These are phyloP conservation scores for Beauveria bassiana DNA, from an alignment of 2,329 filamentous ascomycete genomes.

Conservation along the genomic window DNA sequence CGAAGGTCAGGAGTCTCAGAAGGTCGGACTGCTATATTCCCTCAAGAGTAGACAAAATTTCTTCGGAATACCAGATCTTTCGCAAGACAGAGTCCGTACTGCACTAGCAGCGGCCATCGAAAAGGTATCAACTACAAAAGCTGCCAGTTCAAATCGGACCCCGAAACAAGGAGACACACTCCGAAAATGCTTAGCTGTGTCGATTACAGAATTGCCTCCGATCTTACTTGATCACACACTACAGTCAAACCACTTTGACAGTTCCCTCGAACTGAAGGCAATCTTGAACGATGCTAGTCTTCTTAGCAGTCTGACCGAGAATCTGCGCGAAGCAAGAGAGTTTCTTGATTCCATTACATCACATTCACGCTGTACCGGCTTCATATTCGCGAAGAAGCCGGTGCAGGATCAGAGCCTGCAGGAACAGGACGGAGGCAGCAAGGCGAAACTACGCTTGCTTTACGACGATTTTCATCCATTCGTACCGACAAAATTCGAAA, in stretches of 20 bases:
- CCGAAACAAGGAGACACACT: slow-evolving; percentile 68
- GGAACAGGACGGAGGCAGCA: slow-evolving; percentile 22
- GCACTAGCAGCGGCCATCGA: slow-evolving; percentile 61
- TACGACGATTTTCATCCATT: slow-evolving; percentile 98
- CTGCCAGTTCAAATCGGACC: slow-evolving; percentile 55
- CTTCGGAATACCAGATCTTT: slow-evolving; percentile 64
- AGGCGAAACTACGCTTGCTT: slow-evolving; percentile 39
- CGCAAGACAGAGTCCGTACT: slow-evolving; percentile 60
- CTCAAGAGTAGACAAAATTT: slow-evolving; percentile 81
- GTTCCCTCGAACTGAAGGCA: slow-evolving; percentile 56
- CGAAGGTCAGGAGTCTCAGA: slow-evolving; percentile 75
- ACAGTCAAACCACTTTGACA: slow-evolving; percentile 60
- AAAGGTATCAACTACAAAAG: slow-evolving; percentile 38
- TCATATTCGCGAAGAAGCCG: slow-evolving; percentile 69
- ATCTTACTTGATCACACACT: slow-evolving; percentile 83
- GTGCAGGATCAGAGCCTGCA: slow-evolving; percentile 4
- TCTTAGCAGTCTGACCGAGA: slow-evolving; percentile 58
- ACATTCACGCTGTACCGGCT: slow-evolving; percentile 63
- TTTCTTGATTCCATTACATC: slow-evolving; percentile 63
- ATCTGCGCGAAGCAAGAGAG: slow-evolving; percentile 61
- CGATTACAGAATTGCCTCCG: slow-evolving; percentile 83
- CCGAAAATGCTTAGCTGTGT: slow-evolving; percentile 71
- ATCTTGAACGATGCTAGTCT: slow-evolving; percentile 59
- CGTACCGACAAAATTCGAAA: slow-evolving; percentile 68
- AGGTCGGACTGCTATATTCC: slow-evolving; percentile 70